Percentiles rank a stretch among this genome's conserved stretches.
Evolutionary conservation across 2,329 filamentous ascomycete genomes (phyloP).

Genomic region (Penicillium sp.): DNA sequence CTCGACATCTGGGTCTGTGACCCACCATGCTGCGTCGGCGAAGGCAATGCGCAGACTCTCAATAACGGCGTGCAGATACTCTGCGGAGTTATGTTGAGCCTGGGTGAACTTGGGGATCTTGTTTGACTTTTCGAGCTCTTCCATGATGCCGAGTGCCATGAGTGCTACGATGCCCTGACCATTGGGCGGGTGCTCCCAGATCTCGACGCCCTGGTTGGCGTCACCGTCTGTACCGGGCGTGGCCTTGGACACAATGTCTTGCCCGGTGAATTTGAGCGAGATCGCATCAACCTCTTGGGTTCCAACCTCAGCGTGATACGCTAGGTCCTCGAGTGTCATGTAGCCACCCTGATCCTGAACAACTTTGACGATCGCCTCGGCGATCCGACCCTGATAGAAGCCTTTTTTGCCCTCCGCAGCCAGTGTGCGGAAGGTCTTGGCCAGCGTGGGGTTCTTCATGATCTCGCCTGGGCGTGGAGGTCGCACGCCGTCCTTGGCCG

Average conservation of each 20-base stretch:
- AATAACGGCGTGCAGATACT: conserved; percentile 83
- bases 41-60: conserved; percentile 89
- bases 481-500: conserved; percentile 68
- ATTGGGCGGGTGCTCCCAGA: conserved; percentile 98
- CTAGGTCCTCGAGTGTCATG: conserved; percentile 76
- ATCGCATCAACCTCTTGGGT: conserved; percentile 84
- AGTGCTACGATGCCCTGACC: conserved; percentile 93
- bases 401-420: conserved; percentile 82
- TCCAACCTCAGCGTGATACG: conserved; percentile 70
- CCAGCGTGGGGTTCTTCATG: conserved; percentile 81
- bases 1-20: conserved; percentile 71
- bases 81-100: conserved; percentile 76
- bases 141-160: conserved; percentile 89
- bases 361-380: conserved; percentile 77
- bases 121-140: conserved; percentile 76
- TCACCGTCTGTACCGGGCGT: conserved; percentile 30
- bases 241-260: conserved; percentile 19
- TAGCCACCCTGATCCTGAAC: conserved; percentile 75
- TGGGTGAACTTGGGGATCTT: conserved; percentile 69
- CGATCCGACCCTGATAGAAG: conserved; percentile 86
- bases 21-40: conserved; percentile 85
- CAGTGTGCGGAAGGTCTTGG: conserved; percentile 76
- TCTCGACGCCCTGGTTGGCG: conserved; percentile 60
- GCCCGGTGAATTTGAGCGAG: conserved; percentile 72
- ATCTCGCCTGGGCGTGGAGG: conserved; percentile 81